Evolutionary conservation across 23 red algal species (phyloP).

Genomic region (Pyropia haitanensis): DNA sequence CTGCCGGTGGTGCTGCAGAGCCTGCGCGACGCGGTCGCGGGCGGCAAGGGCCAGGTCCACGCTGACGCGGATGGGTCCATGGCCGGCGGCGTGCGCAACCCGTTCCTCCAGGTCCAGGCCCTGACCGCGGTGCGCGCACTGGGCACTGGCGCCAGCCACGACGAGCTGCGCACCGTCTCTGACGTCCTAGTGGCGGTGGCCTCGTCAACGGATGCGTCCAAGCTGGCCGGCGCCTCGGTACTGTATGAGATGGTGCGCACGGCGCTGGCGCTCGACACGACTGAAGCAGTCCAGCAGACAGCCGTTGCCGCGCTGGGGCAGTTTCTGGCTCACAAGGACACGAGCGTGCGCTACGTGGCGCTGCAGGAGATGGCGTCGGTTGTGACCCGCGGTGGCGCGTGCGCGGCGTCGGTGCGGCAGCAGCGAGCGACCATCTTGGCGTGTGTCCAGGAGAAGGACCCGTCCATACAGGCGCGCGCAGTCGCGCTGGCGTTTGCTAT

Average conservation of each 20-base stretch:
- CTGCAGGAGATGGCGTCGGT: constrained; percentile 51
- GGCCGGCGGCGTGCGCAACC: constrained; percentile 46
- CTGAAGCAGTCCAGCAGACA: constrained; percentile 11
- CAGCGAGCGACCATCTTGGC: constrained; percentile 61
- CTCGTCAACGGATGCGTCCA: constrained; percentile 37
- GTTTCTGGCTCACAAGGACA: constrained; percentile 65
- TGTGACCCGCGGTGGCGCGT: constrained; percentile 15
- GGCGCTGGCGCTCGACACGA: constrained; percentile 32
- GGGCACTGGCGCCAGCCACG: neutral
- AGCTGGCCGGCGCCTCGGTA: constrained; percentile 39
- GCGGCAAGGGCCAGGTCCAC: neutral
- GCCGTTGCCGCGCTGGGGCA: constrained; percentile 35
- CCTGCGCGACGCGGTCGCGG: constrained; percentile 6
- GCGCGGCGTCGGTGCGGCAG: constrained; percentile 16
- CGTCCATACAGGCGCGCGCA: constrained; percentile 61
- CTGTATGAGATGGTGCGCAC: constrained; percentile 81
- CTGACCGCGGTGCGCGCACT: constrained; percentile 38
- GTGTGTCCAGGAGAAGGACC: constrained; percentile 69
- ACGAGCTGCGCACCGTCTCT: constrained; percentile 3
- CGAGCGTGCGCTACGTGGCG: constrained; percentile 75
- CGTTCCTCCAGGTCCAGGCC: constrained; percentile 57
- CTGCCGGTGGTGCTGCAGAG: constrained; percentile 1
- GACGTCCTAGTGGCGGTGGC: constrained; percentile 68
- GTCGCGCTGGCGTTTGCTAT: constrained; percentile 61
- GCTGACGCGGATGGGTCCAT: constrained; percentile 10